A percentile compares a stretch with the other conserved stretches of the same genome.
phyloP scores from a whole-genome alignment of 441 rosid species.

The Macaranga tanarius region DNA sequence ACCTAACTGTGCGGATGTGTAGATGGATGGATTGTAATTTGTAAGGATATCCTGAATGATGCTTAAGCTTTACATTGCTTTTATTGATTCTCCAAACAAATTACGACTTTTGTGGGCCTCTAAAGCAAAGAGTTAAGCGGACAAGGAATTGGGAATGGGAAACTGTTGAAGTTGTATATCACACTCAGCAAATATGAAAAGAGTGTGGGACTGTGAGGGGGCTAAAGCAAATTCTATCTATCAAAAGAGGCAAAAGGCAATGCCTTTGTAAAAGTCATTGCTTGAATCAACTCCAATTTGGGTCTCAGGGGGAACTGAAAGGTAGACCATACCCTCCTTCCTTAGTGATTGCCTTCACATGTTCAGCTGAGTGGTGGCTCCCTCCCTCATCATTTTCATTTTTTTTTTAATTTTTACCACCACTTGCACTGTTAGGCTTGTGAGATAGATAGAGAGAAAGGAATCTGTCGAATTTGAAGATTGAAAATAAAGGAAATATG shows the following conservation, averaged over 20 bases:
- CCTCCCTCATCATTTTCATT: slow-evolving; percentile 31
- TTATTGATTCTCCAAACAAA: too few relatives aligned
- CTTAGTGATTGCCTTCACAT: slow-evolving; percentile 40
- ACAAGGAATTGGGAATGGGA: background rate
- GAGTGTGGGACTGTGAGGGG: background rate
- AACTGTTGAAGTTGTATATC: background rate
- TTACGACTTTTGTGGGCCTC: too few relatives aligned
- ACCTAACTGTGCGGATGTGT: background rate
- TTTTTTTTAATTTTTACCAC: background rate
- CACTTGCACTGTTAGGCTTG: slow-evolving; percentile 24
- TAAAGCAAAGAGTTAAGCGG: too few relatives aligned
- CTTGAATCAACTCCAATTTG: slow-evolving; percentile 47
- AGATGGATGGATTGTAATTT: background rate
- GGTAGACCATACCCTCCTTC: background rate
- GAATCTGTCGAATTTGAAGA: slow-evolving; percentile 22
- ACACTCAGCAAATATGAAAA: slow-evolving; percentile 12
- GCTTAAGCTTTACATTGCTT: too few relatives aligned
- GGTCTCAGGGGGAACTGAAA: slow-evolving; percentile 30
- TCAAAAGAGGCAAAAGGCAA: slow-evolving; percentile 28
- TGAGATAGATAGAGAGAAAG: slow-evolving; percentile 20
- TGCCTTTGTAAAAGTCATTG: slow-evolving; percentile 49
- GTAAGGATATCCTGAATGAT: slow-evolving; percentile 35
- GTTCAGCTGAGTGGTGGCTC: slow-evolving; percentile 42
- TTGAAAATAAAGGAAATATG: slow-evolving; percentile 22
- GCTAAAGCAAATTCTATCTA: slow-evolving; percentile 17